Evolutionary conservation across 371 early-diverging fungal species (phyloP), one percentile per base, ranked within the genome.

Genomic region (Zopfochytrium polystomum): DNA sequence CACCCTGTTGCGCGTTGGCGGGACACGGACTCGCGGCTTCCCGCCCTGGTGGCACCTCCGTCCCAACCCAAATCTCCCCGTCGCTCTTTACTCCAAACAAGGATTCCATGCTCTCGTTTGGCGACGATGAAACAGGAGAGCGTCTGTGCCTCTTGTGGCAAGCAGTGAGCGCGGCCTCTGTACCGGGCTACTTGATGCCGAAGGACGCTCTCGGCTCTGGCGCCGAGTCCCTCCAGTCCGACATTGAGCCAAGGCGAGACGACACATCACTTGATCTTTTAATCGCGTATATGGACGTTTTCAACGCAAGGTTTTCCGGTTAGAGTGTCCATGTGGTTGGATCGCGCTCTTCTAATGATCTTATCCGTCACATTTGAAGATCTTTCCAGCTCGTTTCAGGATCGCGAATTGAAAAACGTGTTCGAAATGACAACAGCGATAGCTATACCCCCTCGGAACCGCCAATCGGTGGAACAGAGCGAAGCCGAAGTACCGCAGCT

Each of bases 261-360:
- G 48, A 52, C 23, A 30, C 31, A 15, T 18, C 52, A 11, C 15
- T 52, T 13, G 52, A 32, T 30, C 7, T 52, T 9, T 30, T 52
- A 9, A 11, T 22, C 13, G 5, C 52, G 6, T 52, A 52, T 22
- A 27, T 52, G 52, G 52, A 52, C 6, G 52, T 30, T 22, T 52
- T 52, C 32, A 52, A 52, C 32, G 31, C 26, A 7, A 30, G 31
- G 22, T 52, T 52, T 22, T 7, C 52, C 15, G 52, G 48, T 48
- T 13, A 22, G 48, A 9, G 9, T 22, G 9, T 22, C n/a, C n/a
- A n/a, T n/a, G n/a, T n/a, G 13, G 22, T 22, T 9, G n/a, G 9
- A 48, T 22, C 25, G 13, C 9, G 48, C 15, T 22, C 15, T 48
- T 48, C 25, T 15, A 48, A 9, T 22, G 23, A 9, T 48, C 9